phyloP scores from a whole-genome alignment of 139 green algal species.

The Diplosphaera chodatii region DNA sequence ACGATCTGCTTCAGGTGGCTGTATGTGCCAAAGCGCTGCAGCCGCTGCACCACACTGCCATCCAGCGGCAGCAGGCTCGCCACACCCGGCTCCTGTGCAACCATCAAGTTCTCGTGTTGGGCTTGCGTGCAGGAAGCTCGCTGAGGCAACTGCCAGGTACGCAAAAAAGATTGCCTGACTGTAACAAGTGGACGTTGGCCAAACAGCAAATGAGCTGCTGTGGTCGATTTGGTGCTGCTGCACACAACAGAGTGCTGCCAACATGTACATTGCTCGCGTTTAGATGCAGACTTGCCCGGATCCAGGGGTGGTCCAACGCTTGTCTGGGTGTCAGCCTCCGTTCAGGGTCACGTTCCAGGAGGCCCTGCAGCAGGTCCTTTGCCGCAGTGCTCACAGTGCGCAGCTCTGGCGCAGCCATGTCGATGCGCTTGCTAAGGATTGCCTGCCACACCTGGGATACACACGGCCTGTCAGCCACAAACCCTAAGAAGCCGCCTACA shows the following conservation, averaged over 20 bases:
- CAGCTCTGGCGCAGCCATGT: constrained; percentile 52
- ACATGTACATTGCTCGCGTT: too few relatives aligned
- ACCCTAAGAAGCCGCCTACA: too few relatives aligned
- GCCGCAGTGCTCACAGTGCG: constrained; percentile 23
- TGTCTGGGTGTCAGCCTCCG: constrained; percentile 54
- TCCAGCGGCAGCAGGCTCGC: constrained; percentile 12
- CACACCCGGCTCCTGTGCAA: constrained; percentile 3
- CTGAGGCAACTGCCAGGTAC: too few relatives aligned
- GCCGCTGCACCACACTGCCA: constrained; percentile 71
- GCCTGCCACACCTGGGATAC: constrained; percentile 77
- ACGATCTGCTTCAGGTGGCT: constrained; percentile 86
- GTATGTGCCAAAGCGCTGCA: constrained; percentile 91
- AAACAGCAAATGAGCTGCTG: too few relatives aligned
- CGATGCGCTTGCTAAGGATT: constrained; percentile 59
- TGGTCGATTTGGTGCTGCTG: too few relatives aligned
- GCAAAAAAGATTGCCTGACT: too few relatives aligned
- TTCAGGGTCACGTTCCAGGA: constrained; percentile 66
- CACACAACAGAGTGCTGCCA: too few relatives aligned
- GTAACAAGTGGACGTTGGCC: too few relatives aligned
- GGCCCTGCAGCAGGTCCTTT: constrained; percentile 22
- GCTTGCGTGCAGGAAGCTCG: too few relatives aligned
- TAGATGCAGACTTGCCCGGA: constrained; percentile 38
- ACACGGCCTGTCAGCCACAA: too few relatives aligned
- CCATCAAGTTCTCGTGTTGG: neutral
- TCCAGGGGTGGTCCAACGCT: constrained; percentile 62